Conservation (phyloP, 768 basidiomycete species). For the Royoungia palumana region DNA sequence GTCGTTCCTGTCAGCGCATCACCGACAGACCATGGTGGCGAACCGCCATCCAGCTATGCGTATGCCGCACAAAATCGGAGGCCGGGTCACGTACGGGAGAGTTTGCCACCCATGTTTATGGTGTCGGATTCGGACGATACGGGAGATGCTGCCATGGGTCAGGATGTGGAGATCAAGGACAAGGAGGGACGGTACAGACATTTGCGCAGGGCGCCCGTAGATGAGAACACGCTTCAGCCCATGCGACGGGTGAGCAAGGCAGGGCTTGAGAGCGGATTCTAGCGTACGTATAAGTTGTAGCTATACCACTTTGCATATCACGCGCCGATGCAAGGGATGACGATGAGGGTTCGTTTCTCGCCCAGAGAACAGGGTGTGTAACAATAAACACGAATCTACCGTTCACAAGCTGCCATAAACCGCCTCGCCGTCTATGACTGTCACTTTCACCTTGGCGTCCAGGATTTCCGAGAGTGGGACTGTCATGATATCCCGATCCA, state of each 20-base stretch:
- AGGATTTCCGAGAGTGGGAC: constrained; percentile 60
- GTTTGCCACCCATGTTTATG: constrained; percentile 40
- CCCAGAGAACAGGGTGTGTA: neutral
- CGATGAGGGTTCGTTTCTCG: no score
- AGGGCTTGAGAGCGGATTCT: constrained; percentile 72
- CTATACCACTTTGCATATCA: constrained; percentile 16
- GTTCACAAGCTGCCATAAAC: constrained; percentile 48
- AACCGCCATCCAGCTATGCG: constrained; percentile 37
- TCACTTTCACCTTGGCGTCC: constrained; percentile 61
- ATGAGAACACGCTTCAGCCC: constrained; percentile 86
- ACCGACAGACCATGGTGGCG: constrained; percentile 18
- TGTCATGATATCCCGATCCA: constrained; percentile 78
- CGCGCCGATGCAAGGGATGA: neutral
- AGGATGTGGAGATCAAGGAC: constrained; percentile 90
- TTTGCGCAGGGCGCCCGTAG: constrained; percentile 80
- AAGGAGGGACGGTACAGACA: constrained; percentile 82
- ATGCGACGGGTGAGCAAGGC: constrained; percentile 90
- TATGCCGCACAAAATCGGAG: constrained; percentile 49
- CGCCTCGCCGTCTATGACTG: constrained; percentile 70
- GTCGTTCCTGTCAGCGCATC: constrained; percentile 17
- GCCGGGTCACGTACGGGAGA: constrained; percentile 69
- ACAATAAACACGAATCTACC: constrained; percentile 1
- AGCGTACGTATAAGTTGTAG: constrained; percentile 5
- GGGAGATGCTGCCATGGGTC: constrained; percentile 47
- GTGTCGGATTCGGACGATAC: constrained; percentile 27